Evolutionary conservation across 2,329 filamentous ascomycete genomes (phyloP).

Genomic region (Calonectria pteridis): DNA sequence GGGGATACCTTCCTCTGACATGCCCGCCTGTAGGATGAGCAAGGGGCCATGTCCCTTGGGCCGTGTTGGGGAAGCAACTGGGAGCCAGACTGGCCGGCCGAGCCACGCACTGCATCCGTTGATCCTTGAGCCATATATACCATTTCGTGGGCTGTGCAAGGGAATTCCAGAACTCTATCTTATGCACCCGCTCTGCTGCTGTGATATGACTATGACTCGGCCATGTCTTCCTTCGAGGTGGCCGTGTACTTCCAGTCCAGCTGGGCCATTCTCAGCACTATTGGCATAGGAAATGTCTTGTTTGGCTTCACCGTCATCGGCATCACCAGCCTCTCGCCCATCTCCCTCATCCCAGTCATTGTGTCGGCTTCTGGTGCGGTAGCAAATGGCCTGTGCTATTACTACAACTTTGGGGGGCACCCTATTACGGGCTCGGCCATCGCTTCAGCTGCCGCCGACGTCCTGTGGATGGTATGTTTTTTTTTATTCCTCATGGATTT

Average conservation of each 20-base stretch:
- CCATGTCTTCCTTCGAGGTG: conserved; percentile 18
- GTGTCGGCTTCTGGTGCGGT: conserved; percentile 51
- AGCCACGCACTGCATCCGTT: neutral
- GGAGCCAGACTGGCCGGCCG: neutral
- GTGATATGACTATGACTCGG: conserved; percentile 2
- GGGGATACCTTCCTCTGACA: neutral
- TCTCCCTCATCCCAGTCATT: conserved; percentile 50
- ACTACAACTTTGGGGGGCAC: conserved; percentile 48
- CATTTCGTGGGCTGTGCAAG: neutral
- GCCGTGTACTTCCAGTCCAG: conserved; percentile 54
- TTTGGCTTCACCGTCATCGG: conserved; percentile 52
- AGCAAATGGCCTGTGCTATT: conserved; percentile 56
- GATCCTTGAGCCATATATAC: conserved; percentile 12
- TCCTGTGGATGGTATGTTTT: conserved; percentile 54
- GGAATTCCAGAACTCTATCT: neutral
- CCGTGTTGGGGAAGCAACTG: neutral
- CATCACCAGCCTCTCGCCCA: conserved; percentile 51
- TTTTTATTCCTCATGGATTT: neutral
- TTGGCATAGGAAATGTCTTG: conserved; percentile 53
- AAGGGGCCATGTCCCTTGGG: neutral
- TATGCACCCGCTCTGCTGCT: neutral
- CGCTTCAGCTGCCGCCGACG: conserved; percentile 53
- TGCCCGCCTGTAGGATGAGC: neutral
- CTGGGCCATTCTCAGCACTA: conserved; percentile 58
- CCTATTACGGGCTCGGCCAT: conserved; percentile 35